These are phyloP conservation scores for Dendrocalamus latiflorus DNA, from an alignment of 202 grass and related monocot species.

Conservation along the genomic window DNA sequence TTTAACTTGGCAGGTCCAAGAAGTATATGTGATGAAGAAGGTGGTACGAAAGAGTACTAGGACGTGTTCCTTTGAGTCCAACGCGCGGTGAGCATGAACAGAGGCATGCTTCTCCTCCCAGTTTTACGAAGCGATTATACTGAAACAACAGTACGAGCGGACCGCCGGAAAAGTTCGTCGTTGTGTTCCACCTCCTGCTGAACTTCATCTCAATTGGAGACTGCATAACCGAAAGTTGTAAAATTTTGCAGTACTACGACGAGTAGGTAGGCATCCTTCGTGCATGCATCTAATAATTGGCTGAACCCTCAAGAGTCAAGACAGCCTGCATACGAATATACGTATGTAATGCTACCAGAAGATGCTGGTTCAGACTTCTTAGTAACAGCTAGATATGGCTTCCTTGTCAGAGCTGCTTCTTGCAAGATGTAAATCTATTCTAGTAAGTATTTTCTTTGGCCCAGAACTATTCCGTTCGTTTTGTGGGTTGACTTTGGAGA, in stretches of 20 bases:
- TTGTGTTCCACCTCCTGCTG: background rate
- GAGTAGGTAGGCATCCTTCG: background rate
- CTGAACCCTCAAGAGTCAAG: too few species aligned
- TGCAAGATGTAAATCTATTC: background rate
- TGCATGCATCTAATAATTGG: too few species aligned
- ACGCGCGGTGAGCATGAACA: background rate
- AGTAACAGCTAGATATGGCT: too few species aligned
- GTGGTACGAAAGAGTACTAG: slow-evolving; percentile 76
- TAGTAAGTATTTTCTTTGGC: background rate
- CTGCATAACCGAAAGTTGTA: slow-evolving; percentile 3
- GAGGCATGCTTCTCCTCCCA: background rate
- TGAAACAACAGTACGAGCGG: background rate
- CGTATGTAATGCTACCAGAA: background rate
- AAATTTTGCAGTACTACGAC: background rate
- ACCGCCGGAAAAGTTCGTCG: background rate
- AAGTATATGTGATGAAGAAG: slow-evolving; percentile 96
- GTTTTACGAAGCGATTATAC: slow-evolving; percentile 26
- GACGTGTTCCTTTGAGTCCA: slow-evolving; percentile 63
- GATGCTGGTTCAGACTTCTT: too few species aligned
- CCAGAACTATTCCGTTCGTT: background rate
- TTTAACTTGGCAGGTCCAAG: slow-evolving; percentile 60
- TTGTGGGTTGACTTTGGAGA: background rate
- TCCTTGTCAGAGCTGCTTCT: background rate
- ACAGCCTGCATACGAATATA: too few species aligned
- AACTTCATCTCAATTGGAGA: background rate